Base-by-base conservation (phyloP, 495 filamentous ascomycete genomes). In the Chaetomidium leptoderma region DNA sequence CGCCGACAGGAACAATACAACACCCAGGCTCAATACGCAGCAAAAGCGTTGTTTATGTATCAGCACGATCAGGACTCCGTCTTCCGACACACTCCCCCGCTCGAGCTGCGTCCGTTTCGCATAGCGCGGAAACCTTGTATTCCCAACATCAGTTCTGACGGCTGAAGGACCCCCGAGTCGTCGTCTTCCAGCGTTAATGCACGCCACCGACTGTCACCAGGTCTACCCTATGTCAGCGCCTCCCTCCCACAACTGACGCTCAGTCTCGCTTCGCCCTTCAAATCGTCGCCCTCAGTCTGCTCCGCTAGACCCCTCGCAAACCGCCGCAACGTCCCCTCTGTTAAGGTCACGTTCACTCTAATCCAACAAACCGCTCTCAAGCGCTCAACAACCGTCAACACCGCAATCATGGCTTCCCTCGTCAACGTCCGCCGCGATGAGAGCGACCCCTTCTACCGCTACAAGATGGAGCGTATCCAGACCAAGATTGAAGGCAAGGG, bases 401-500 rank as follows among this genome's bases (percentile, higher is more conserved):
- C 71, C 72, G 76, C 71, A 70, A 75, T 53, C 47, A 79, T 79
- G 76, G 88, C 86, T 69, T 36, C 53, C 76, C 73, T 78, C 71
- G 80, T 98, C 83, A 98, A 98, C 77, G 92, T 98, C 81, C 92
- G 92, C 73, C 90, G 93, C 76, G 95, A 97, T 89, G 86, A 96
- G 78, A 86, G 85, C 78, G 93, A 98, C 78, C 88, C 89, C 74
- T 98, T 97, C 87, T 98, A 98, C 77, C 93, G 93, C 75, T 98
- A 98, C 85, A 98, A 98, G 83, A 98, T 98, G 93, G 93, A 98
- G 78, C 85, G 83, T 62, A 81, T 98, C 70, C 89, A 92, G 81
- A 96, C 93, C 74, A 98, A 98, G 83, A 93, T 98, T 68, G 93
- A 98, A 77, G 93, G 93, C 75, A 98, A 98, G 78, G 93, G 93